phyloP scores from a whole-genome alignment of 139 green algal genomes.

The Micractinium conductrix region DNA sequence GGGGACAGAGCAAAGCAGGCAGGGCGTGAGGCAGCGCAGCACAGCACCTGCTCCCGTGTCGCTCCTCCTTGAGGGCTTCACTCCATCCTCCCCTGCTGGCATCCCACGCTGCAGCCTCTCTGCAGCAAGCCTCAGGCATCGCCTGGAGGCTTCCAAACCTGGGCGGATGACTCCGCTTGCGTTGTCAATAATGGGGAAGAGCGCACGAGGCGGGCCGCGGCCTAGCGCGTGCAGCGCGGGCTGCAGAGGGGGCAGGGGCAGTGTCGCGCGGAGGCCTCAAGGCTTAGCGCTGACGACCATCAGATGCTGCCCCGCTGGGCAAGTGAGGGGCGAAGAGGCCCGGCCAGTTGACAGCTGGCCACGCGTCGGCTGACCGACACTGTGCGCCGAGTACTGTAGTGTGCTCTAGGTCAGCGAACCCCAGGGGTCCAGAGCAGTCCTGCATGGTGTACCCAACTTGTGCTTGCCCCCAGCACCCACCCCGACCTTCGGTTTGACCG shows the following conservation, averaged over 20 bases:
- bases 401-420: background rate
- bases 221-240: constrained; percentile 22
- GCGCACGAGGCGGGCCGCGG: background rate
- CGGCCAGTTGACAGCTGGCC: background rate
- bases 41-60: too few relatives aligned
- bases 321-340: background rate
- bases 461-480: background rate
- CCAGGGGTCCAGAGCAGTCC: background rate
- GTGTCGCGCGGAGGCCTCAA: too few relatives aligned
- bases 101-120: too few relatives aligned
- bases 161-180: constrained; percentile 13
- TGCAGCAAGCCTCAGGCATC: too few relatives aligned
- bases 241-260: background rate
- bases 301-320: too few relatives aligned
- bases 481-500: too few relatives aligned
- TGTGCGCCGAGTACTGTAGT: background rate
- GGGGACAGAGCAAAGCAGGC: too few relatives aligned
- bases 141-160: too few relatives aligned
- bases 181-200: constrained; percentile 35
- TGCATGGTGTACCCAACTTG: background rate
- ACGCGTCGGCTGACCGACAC: background rate
- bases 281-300: too few relatives aligned
- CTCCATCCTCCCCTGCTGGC: too few relatives aligned
- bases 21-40: too few relatives aligned
- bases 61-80: too few relatives aligned